Percentiles rank a stretch among this genome's conserved stretches.
Evolutionary conservation across 768 basidiomycete genomes (phyloP).

Genomic region (Sutorius australiensis): DNA sequence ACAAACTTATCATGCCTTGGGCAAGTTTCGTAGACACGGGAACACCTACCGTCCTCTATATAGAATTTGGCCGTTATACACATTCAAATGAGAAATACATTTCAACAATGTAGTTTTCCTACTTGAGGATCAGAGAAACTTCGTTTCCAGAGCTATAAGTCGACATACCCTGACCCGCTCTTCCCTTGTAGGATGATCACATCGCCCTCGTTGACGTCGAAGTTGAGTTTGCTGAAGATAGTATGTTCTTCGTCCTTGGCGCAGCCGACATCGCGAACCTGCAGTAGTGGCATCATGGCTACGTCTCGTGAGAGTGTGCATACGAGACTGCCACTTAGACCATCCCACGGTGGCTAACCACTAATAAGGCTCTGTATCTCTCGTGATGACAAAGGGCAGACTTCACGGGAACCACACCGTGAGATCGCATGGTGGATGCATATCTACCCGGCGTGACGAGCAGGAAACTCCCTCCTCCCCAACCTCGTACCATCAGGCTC

Average conservation of each 20-base stretch:
- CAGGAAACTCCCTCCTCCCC: no score
- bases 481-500: no score
- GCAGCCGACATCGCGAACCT: slow-evolving; percentile 50
- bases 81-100: slow-evolving; percentile 74
- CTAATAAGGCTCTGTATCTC: neutral
- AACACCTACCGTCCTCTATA: slow-evolving; percentile 61
- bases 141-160: neutral
- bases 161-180: slow-evolving; percentile 66
- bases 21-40: neutral
- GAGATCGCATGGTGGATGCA: no score
- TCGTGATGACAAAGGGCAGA: no score
- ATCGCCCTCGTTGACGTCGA: slow-evolving; percentile 68
- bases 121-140: slow-evolving; percentile 3
- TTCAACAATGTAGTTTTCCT: slow-evolving; percentile 77
- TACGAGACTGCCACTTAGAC: neutral
- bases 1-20: neutral
- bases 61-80: slow-evolving; percentile 62
- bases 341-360: slow-evolving; percentile 18
- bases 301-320: neutral
- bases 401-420: no score
- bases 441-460: no score
- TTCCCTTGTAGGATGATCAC: slow-evolving; percentile 74
- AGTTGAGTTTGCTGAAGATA: slow-evolving; percentile 59
- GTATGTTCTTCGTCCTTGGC: slow-evolving; percentile 41
- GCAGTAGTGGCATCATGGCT: slow-evolving; percentile 39